Evolutionary conservation across 768 basidiomycete genomes (phyloP), one percentile per base, ranked within the genome.

Genomic region (Suillus americanus): DNA sequence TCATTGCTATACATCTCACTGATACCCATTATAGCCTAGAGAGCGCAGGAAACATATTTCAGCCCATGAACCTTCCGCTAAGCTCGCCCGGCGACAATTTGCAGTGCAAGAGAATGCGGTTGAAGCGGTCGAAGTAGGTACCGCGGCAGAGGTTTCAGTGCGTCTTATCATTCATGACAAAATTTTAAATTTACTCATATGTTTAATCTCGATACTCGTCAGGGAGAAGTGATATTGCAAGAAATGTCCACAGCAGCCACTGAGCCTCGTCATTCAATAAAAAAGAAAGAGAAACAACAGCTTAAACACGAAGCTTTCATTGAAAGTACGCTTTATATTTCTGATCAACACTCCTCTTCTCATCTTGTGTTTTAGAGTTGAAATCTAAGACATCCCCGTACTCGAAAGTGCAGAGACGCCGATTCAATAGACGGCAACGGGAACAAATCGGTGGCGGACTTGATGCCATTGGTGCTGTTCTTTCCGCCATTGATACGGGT

Each of bases 391-490:
- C 75, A 45, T 76, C 81, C 1, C 86, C 86, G 23, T 87, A 89
- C 71, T 92, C 91, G 0, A 92, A 88, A 74, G 89, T 86, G 23
- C 91, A 92, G 71, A 79, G 77, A 51, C 85, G 90, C 28, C 86
- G 91, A 37, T 70, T 89, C 71, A 92, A 91, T 71, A 86, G 86
- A 68, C 91, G 86, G 71, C 86, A 83, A 57, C 87, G 82, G 62
- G 87, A 88, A 70, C 83, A 88, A 69, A 68, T 87, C 25, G 84
- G 79, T 1, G 81, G 81, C 60, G 83, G 83, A 12, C 73, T 87
- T 61, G 74, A 78, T 41, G 83, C 83, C 35, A 82, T 88, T 50
- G 80, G 84, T 64, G 75, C 75, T 8, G 88, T 82, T n/a, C 80
- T 91, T 66, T 79, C 82, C 35, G 79, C 83, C 23, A 74, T 91